Base-by-base conservation (phyloP, 2,329 filamentous ascomycete genomes). In the Exophiala sp. region DNA sequence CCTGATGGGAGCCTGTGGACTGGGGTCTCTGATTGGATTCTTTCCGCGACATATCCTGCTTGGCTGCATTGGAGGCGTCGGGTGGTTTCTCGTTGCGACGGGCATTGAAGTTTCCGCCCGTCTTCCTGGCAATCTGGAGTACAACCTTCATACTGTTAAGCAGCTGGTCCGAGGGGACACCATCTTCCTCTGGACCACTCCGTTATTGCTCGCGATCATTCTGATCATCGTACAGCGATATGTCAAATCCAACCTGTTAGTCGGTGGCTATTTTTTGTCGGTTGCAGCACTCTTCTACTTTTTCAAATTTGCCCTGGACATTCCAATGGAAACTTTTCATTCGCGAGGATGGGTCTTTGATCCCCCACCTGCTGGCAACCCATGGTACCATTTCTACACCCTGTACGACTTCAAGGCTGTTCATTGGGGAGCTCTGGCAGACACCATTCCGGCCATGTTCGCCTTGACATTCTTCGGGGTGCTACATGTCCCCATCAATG, bases 301-400 rank as follows among this genome's bases (percentile, higher is more conserved):
- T 41, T 64, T 71, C 48, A 69, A 70, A 40, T 63, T 71, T 38
- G 63, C 65, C 44, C 80, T 88, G 40, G 74, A 76, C 14, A 72
- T 95, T 43, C 74, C 85, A 34, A 75, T 88, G 52, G 75, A 80
- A 30, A 73, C 74, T 10, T 70, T 97, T 38, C 83, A 89, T 46
- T 68, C 79, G 8, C 72, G 76, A 42, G 93, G 93, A 14, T 98
- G 93, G 93, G 85, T 97, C 9, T 98, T 98, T 62, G 79, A 88
- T 60, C 85, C 85, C 0, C 91, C 93, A 1, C 84, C 85, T 39
- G 83, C 84, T 8, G 86, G 81, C 10, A 88, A 95, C 61, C 89
- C 93, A 0, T 98, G 94, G 81, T 98, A 93, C 80, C 89, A 93
- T 65, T 98, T 98, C 63, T 98, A 95, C 70, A 94, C 88, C 0